These are phyloP conservation scores for Abrus precatorius DNA, from an alignment of 306 rosid genomes.

Conservation along the genomic window DNA sequence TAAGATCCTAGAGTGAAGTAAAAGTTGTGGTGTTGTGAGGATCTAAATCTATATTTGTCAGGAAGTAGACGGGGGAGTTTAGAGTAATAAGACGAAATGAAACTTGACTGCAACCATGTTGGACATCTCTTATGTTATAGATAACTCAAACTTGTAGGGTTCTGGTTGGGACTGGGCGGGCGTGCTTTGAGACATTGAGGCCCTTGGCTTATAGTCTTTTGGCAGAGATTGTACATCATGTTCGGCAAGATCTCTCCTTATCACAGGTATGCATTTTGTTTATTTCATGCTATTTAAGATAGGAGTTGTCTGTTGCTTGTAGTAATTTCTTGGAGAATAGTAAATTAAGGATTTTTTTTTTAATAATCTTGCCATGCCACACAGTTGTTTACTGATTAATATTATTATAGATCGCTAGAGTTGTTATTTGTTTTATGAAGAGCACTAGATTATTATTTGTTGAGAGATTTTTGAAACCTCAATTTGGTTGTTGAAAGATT, in stretches of 20 bases:
- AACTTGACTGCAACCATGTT: constrained; percentile 29
- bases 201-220: constrained; percentile 97
- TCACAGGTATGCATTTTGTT: constrained; percentile 69
- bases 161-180: constrained; percentile 95
- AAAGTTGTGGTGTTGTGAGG: constrained; percentile 17
- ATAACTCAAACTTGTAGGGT: constrained; percentile 65
- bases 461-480: neutral
- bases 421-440: neutral
- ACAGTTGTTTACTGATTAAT: neutral
- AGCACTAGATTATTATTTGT: neutral
- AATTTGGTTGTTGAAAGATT: constrained; percentile 3
- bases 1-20: constrained; percentile 19
- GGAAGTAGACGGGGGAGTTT: constrained; percentile 26
- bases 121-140: constrained; percentile 42
- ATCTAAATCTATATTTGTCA: constrained; percentile 35
- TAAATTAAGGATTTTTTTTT: neutral
- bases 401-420: constrained; percentile 9
- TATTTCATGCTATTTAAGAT: constrained; percentile 32
- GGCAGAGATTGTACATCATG: constrained; percentile 99
- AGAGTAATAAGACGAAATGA: neutral
- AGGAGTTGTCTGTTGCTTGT: constrained; percentile 28
- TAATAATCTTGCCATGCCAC: neutral
- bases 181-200: constrained; percentile 96
- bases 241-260: constrained; percentile 88
- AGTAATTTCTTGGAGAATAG: constrained; percentile 14